Percentiles rank a stretch among this genome's conserved stretches.
These are phyloP conservation scores for Porcisia hertigi DNA, from an alignment of 208 protist genomes.

Conservation along the genomic window DNA sequence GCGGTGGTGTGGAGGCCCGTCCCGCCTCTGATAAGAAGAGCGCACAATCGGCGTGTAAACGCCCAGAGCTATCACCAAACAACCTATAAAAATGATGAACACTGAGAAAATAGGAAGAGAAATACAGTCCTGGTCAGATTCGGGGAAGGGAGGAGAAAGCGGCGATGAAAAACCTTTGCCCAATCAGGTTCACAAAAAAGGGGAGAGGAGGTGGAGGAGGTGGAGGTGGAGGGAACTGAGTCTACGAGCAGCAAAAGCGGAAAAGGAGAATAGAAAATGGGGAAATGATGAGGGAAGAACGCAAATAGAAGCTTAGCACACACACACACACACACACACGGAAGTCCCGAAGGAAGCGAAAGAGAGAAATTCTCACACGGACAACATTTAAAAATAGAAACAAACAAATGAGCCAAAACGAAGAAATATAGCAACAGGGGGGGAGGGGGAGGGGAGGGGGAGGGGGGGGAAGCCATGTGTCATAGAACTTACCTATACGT, in stretches of 20 bases:
- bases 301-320: not conserved
- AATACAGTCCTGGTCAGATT: not conserved
- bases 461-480: no score
- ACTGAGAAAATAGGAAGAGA: not conserved
- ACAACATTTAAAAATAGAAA: no score
- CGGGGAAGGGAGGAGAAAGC: no score
- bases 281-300: not conserved
- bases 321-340: not conserved
- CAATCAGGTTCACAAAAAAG: not conserved
- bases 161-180: not conserved
- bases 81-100: not conserved
- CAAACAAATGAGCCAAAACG: no score
- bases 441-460: no score
- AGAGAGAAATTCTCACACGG: not conserved
- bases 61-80: not conserved
- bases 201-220: not conserved
- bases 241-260: conserved; percentile 4
- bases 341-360: not conserved
- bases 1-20: not conserved
- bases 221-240: not conserved
- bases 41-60: not conserved
- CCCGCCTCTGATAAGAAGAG: not conserved
- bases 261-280: no score
- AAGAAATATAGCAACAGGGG: no score
- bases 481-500: no score